phyloP scores from a whole-genome alignment of 1,284 basidiomycete genomes.

The Marasmius fiardii region DNA sequence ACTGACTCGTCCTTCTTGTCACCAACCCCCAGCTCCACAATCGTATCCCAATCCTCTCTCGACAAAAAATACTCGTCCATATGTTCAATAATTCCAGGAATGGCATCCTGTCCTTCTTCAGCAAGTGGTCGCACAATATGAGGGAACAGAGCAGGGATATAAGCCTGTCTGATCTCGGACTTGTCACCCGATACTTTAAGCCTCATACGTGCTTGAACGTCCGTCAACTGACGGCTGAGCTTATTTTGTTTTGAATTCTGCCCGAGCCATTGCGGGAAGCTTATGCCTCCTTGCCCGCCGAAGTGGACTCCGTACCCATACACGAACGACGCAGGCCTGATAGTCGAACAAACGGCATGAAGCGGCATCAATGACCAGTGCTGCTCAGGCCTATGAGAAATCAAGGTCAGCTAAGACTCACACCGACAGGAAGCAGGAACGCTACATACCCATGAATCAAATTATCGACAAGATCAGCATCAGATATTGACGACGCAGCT shows the following conservation, averaged over 20 bases:
- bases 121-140: slow-evolving; percentile 80
- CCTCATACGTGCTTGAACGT: slow-evolving; percentile 95
- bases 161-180: slow-evolving; percentile 86
- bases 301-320: slow-evolving; percentile 74
- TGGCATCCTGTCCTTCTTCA: slow-evolving; percentile 70
- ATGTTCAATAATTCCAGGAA: slow-evolving; percentile 77
- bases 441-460: slow-evolving; percentile 86
- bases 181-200: slow-evolving; percentile 89
- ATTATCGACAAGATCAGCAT: slow-evolving; percentile 92
- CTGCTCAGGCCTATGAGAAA: slow-evolving; percentile 71
- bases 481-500: slow-evolving; percentile 90
- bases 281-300: slow-evolving; percentile 62
- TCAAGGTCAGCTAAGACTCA: not conserved
- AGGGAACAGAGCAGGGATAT: slow-evolving; percentile 83
- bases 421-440: slow-evolving; percentile 5
- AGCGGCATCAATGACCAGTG: slow-evolving; percentile 96
- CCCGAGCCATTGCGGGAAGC: slow-evolving; percentile 95
- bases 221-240: slow-evolving; percentile 77
- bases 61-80: slow-evolving; percentile 97
- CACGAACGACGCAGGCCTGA: slow-evolving; percentile 79
- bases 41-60: slow-evolving; percentile 94
- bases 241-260: slow-evolving; percentile 94
- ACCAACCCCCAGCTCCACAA: slow-evolving; percentile 91
- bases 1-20: slow-evolving; percentile 71
- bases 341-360: slow-evolving; percentile 88